Evolutionary conservation across 768 basidiomycete species (phyloP), one percentile per base, ranked within the genome.

Genomic region (Termitomyces sp.): DNA sequence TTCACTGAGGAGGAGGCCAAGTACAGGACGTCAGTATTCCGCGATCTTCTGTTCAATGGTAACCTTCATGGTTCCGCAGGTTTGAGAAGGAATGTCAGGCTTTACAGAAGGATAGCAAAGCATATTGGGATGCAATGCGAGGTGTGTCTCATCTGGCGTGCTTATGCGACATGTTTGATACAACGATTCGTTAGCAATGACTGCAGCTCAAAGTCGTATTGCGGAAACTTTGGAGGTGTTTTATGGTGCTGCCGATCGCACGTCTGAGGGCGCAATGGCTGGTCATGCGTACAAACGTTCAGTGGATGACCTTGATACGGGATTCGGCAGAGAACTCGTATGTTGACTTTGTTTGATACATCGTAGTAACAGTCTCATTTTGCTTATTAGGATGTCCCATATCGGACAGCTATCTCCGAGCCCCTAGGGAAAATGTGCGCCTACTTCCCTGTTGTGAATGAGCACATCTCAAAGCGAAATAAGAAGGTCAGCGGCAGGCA

Each of bases 371-470:
- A 10, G 9, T 30, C 14, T 54, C 35, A 33, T n/a, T 62, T 12
- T 43, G 23, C 17, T 26, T 50, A 33, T 11, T 62, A 98, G 94
- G 97, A 99, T 59, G 85, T 83, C 1, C 96, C 97, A 4, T 99
- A 90, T 73, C 85, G 97, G 31, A 93, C 94, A 28, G 93, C 96
- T 23, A 87, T 98, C 50, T 86, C 95, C 54, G 97, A 98, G 66
- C 97, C 97, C 2, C 76, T 98, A 3, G 94, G 95, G 2, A 97
- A 95, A 76, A 92, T 99, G 86, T 93, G 91, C 67, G 88, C 91
- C 0, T 97, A 97, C 71, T 96, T 93, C 73, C 92, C 94, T 3
- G 74, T 91, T 33, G 85, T 98, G 69, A 97, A 97, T 67, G 92
- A 95, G 57, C 91, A 95, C 55, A 93, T 99, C 60, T 58, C 82